Conservation (phyloP, 495 filamentous ascomycete genomes). For the Cairneyella variabilis region DNA sequence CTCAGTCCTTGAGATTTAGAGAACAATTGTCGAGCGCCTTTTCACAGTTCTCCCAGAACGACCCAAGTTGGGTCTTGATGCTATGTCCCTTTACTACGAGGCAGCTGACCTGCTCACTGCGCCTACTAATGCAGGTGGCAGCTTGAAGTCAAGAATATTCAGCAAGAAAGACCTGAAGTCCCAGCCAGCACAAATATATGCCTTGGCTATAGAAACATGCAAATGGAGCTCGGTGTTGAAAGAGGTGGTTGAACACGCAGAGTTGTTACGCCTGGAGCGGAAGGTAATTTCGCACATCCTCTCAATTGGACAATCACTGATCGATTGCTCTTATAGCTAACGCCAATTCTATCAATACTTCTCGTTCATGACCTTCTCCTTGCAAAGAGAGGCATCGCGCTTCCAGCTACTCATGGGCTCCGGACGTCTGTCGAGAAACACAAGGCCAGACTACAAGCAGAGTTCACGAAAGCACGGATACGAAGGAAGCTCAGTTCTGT, state of each 20-base stretch:
- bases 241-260: slow-evolving; percentile 76
- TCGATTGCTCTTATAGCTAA: slow-evolving; percentile 53
- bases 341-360: slow-evolving; percentile 73
- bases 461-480: slow-evolving; percentile 76
- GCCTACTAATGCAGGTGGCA: slow-evolving; percentile 58
- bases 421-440: slow-evolving; percentile 70
- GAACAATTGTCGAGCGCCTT: too few species aligned
- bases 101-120: slow-evolving; percentile 68
- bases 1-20: too few species aligned
- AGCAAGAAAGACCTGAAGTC: slow-evolving; percentile 66
- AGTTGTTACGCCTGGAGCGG: slow-evolving; percentile 66
- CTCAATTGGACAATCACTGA: slow-evolving; percentile 5
- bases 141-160: slow-evolving; percentile 81
- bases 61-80: neutral
- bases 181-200: slow-evolving; percentile 77
- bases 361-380: slow-evolving; percentile 85
- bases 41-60: too few species aligned
- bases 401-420: slow-evolving; percentile 71
- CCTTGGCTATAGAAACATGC: slow-evolving; percentile 74
- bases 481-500: slow-evolving; percentile 62
- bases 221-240: slow-evolving; percentile 88
- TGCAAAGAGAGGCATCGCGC: slow-evolving; percentile 73
- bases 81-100: slow-evolving; percentile 95
- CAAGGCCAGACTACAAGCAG: slow-evolving; percentile 73
- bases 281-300: slow-evolving; percentile 58